Evolutionary conservation across 2,329 filamentous ascomycete species (phyloP).

Genomic region (Colletotrichum navitas): DNA sequence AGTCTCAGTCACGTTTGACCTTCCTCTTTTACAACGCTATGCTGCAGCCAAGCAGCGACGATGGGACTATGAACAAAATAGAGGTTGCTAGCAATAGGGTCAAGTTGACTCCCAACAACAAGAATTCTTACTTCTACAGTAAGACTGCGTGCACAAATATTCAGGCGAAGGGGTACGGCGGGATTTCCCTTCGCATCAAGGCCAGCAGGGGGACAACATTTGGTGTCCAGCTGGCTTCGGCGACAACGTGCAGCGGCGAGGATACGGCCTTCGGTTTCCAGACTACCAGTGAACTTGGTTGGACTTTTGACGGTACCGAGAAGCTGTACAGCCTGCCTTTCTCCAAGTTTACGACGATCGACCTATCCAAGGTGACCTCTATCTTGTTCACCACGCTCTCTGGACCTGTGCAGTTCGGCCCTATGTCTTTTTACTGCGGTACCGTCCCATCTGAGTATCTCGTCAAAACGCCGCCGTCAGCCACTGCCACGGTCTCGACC

Average conservation of each 20-base stretch:
- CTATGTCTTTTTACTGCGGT: constrained; percentile 71
- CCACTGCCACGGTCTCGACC: constrained; percentile 59
- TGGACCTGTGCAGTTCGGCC: constrained; percentile 64
- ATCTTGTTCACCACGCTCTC: constrained; percentile 63
- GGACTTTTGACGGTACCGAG: constrained; percentile 71
- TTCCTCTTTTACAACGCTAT: constrained; percentile 73
- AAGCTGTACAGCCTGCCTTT: constrained; percentile 70
- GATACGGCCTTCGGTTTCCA: constrained; percentile 52
- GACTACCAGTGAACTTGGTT: constrained; percentile 65
- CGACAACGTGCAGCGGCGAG: constrained; percentile 58
- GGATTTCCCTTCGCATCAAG: constrained; percentile 68
- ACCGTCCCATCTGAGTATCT: constrained; percentile 62
- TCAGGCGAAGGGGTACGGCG: constrained; percentile 60
- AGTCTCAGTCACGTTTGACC: constrained; percentile 71
- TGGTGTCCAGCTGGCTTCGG: constrained; percentile 63
- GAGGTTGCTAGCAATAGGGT: constrained; percentile 64
- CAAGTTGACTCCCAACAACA: constrained; percentile 63
- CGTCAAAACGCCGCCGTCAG: constrained; percentile 54
- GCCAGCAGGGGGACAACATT: constrained; percentile 65
- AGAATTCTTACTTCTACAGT: constrained; percentile 69
- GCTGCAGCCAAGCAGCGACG: constrained; percentile 67
- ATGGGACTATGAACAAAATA: constrained; percentile 68
- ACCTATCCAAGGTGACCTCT: constrained; percentile 64
- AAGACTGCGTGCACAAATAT: constrained; percentile 67
- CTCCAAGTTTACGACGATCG: constrained; percentile 62